Percentiles rank a stretch among this genome's conserved stretches.
phyloP scores from a whole-genome alignment of 345 rosid species.

The Gossypium arboreum region DNA sequence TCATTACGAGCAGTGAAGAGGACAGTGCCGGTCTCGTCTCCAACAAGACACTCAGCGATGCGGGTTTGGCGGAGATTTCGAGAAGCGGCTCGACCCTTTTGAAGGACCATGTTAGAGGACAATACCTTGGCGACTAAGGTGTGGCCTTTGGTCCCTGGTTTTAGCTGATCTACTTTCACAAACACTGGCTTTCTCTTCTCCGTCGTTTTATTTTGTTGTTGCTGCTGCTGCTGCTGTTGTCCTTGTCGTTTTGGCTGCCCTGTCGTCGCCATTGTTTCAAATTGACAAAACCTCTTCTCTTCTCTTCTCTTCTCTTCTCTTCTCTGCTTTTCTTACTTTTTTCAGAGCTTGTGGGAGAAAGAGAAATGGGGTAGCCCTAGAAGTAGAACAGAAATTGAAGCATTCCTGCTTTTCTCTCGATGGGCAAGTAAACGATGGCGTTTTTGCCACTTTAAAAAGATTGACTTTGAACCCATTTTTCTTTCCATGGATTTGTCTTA shows the following conservation, averaged over 20 bases:
- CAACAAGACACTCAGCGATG: constrained; percentile 67
- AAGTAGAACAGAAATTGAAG: not conserved
- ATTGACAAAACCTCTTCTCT: not conserved
- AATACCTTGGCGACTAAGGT: constrained; percentile 55
- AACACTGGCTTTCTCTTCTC: constrained; percentile 70
- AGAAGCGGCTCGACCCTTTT: constrained; percentile 37
- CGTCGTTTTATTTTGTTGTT: constrained; percentile 15
- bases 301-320: not conserved
- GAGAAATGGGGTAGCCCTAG: constrained; percentile 12
- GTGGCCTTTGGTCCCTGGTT: constrained; percentile 64
- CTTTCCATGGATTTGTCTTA: too few relatives aligned
- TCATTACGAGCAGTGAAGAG: constrained; percentile 74
- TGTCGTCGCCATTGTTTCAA: constrained; percentile 24
- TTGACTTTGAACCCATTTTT: not conserved
- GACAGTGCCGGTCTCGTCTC: constrained; percentile 66
- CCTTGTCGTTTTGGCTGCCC: constrained; percentile 18
- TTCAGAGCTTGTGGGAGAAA: not conserved
- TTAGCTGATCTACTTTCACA: constrained; percentile 55
- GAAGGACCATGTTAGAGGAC: constrained; percentile 40
- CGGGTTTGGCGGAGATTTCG: constrained; percentile 42
- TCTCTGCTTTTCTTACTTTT: not conserved
- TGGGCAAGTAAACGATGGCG: not conserved
- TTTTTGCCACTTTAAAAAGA: not conserved
- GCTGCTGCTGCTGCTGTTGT: constrained; percentile 14
- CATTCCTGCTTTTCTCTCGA: not conserved